Base-by-base conservation (phyloP, 352 stramenopile genomes). In the Albugo laibachii region DNA sequence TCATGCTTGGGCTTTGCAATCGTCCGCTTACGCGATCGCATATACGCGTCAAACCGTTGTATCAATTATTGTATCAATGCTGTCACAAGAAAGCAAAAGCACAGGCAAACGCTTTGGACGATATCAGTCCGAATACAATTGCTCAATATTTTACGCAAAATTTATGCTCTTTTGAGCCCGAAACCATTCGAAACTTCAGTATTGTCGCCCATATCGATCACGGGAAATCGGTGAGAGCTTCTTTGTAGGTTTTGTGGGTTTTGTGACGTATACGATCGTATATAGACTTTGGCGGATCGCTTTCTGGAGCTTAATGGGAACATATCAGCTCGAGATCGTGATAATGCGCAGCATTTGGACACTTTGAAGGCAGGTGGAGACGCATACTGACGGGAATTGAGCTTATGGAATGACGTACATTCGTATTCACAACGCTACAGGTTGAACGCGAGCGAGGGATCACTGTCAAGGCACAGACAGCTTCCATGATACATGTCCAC, bases 381-480 rank as follows among this genome's bases (percentile, higher is more conserved):
- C 10, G n/a, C 14, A 20, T 49, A 10, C n/a, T 42, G 8, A 20
- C 2, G 4, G 4, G 46, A 19, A 15, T 20, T 10, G 10, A 20
- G 6, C 3, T 50, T 47, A 45, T 8, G 2, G 11, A 27, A 11
- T 41, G 34, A 19, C 19, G 11, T 53, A 45, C 14, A n/a, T 11
- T n/a, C 10, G 1, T 42, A 14, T 13, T 5, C 45, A 5, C 34
- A 10, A n/a, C 20, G 31, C 20, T 13, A 14, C 48, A 92, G 48
- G 92, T 98, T 2, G 95, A 99, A 63, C 65, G 88, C 34, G 91
- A 99, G 62, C 85, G 95, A 21, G 95, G 95, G 16, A 99, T 99
- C 53, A 99, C 95, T 0, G 95, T 99, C 14, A 98, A 98, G 65
- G 93, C 94, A 5, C 91, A 97, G 47, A 97, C 93, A 11, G 94